Percentiles rank a stretch among this genome's conserved stretches.
These are phyloP conservation scores for Phialocephala sp. DNA, from an alignment of 2,329 filamentous ascomycete species.

Conservation along the genomic window DNA sequence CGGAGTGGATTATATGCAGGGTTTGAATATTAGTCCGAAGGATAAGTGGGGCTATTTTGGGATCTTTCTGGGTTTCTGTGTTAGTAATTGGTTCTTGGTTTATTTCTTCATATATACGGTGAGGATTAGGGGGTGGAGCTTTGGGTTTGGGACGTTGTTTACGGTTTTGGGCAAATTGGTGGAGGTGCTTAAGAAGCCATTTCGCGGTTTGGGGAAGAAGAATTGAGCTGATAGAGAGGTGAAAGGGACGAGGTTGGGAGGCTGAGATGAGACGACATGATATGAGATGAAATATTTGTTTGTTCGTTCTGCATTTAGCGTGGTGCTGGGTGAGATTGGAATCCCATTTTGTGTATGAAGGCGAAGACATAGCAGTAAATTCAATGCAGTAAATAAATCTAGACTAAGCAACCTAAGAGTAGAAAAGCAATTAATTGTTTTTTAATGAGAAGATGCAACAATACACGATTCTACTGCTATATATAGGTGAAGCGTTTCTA, in stretches of 20 bases:
- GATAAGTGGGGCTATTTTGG: conserved; percentile 78
- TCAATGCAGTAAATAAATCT: no score
- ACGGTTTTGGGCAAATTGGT: conserved; percentile 50
- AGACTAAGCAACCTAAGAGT: no score
- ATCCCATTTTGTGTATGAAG: neutral
- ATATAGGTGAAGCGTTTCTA: no score
- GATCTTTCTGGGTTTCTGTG: conserved; percentile 72
- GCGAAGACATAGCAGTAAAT: no score
- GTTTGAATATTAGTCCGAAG: conserved; percentile 53
- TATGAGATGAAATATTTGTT: neutral
- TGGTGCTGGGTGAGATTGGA: conserved; percentile 3
- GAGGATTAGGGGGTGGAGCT: conserved; percentile 71
- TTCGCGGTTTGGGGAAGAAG: conserved; percentile 10
- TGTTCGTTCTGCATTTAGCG: neutral
- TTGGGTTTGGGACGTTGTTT: conserved; percentile 68
- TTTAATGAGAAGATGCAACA: no score
- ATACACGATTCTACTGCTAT: no score
- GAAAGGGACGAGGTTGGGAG: neutral
- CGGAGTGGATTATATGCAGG: conserved; percentile 68
- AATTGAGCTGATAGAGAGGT: neutral
- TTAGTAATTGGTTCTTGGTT: conserved; percentile 73
- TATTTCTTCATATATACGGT: conserved; percentile 82
- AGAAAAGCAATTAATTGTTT: no score
- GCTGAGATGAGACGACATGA: neutral
- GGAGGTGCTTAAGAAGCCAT: conserved; percentile 41